phyloP scores from a whole-genome alignment of 305 asterid species.

The Solanum hybrid region DNA sequence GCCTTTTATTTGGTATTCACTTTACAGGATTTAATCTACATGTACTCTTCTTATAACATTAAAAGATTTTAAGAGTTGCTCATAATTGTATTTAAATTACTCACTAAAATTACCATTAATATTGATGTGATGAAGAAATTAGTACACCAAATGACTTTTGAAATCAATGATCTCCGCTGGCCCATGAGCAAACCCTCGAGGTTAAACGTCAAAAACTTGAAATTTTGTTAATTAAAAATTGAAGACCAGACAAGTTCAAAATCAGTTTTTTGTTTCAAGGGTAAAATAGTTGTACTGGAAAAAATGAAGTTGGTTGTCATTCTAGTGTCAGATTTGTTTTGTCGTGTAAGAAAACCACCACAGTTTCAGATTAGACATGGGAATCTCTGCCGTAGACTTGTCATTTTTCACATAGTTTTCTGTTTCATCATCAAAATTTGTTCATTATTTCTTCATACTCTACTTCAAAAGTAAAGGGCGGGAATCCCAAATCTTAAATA shows the following conservation, averaged over 20 bases:
- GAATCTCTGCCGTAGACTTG: not conserved
- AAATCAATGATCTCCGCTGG: not conserved
- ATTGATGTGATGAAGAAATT: not conserved
- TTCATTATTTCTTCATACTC: not conserved
- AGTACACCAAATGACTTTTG: not conserved
- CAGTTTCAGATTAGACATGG: not conserved
- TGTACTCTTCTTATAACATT: not conserved
- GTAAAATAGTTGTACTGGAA: not conserved
- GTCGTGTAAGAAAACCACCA: conserved; percentile 12
- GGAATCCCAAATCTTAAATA: not conserved
- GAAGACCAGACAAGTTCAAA: not conserved
- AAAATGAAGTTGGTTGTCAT: not conserved
- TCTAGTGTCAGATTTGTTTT: conserved; percentile 6
- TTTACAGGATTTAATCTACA: not conserved
- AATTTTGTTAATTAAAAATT: not conserved
- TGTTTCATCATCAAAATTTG: not conserved
- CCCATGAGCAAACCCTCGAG: not conserved
- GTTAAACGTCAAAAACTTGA: not conserved
- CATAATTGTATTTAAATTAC: not conserved
- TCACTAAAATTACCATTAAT: not conserved
- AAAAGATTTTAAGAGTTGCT: not conserved
- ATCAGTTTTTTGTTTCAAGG: not conserved
- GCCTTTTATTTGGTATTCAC: not conserved
- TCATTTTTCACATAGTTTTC: conserved; percentile 4
- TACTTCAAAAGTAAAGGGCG: not conserved